phyloP scores from a whole-genome alignment of 805 yeast species.

The Spathaspora hagerdaliae region DNA sequence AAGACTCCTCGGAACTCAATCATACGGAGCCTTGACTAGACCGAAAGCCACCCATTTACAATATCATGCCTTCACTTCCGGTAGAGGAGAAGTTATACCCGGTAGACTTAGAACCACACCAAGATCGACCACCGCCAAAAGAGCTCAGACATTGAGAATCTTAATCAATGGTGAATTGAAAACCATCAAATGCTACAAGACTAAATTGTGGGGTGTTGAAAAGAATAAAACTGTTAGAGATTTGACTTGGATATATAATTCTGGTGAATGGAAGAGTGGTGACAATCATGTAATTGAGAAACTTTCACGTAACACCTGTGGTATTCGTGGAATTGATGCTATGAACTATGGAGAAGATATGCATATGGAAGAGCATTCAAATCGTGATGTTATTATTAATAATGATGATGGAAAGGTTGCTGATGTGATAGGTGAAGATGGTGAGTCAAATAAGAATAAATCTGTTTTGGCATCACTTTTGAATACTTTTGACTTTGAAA shows the following conservation, averaged over 20 bases:
- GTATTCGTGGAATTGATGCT: constrained; percentile 22
- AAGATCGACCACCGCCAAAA: constrained; percentile 42
- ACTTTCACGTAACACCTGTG: constrained; percentile 15
- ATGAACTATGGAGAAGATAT: constrained; percentile 18
- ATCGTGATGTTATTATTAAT: background rate
- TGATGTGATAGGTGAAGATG: constrained; percentile 14
- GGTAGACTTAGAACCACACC: constrained; percentile 63
- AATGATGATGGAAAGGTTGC: constrained; percentile 2
- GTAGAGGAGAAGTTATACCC: constrained; percentile 36
- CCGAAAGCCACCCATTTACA: constrained; percentile 18
- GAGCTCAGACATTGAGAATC: constrained; percentile 62
- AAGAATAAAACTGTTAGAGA: constrained; percentile 60
- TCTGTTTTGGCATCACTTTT: constrained; percentile 33
- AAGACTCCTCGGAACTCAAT: constrained; percentile 25
- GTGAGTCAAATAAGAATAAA: constrained; percentile 25
- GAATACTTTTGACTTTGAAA: constrained; percentile 29
- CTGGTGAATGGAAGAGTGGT: constrained; percentile 78
- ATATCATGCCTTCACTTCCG: constrained; percentile 20
- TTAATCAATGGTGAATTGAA: constrained; percentile 54
- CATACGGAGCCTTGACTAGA: constrained; percentile 36
- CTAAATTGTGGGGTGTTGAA: constrained; percentile 89
- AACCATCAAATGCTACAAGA: constrained; percentile 58
- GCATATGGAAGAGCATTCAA: background rate
- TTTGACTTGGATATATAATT: constrained; percentile 56
- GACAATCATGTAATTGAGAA: constrained; percentile 72